phyloP scores from a whole-genome alignment of 192 early-diverging fungal genomes.

The Paraglomus occultum region DNA sequence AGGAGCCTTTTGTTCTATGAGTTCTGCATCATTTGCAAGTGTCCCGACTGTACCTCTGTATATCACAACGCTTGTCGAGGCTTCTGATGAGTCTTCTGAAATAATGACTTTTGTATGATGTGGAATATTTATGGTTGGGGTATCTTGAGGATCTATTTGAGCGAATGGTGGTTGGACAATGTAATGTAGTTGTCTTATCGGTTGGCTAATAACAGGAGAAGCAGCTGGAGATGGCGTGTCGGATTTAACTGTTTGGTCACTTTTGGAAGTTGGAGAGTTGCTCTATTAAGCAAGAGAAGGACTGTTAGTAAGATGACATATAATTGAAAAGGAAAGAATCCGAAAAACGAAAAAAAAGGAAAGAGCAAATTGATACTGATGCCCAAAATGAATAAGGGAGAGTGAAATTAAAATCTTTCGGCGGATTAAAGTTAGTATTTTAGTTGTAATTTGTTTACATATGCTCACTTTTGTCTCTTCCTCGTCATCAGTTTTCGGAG shows the following conservation, averaged over 20 bases:
- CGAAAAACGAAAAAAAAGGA: conserved; percentile 10
- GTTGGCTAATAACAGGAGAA: background rate
- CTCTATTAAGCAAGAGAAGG: conserved; percentile 14
- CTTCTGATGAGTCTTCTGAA: conserved; percentile 74
- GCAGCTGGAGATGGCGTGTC: background rate
- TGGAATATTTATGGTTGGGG: conserved; percentile 64
- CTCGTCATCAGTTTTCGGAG: too few relatives aligned
- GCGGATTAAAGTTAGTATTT: background rate
- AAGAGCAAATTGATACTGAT: background rate
- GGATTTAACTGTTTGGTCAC: background rate
- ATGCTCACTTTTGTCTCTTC: conserved; percentile 25
- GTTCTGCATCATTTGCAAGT: conserved; percentile 42
- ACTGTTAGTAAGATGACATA: conserved; percentile 7
- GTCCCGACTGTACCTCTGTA: conserved; percentile 67
- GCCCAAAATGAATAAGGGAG: too few relatives aligned
- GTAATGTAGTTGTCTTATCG: conserved; percentile 27
- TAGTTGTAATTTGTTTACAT: background rate
- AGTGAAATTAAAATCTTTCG: too few relatives aligned
- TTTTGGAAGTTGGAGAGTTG: background rate
- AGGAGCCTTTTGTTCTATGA: conserved; percentile 72
- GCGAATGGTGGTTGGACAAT: conserved; percentile 40
- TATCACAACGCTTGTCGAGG: conserved; percentile 65
- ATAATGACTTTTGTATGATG: conserved; percentile 67
- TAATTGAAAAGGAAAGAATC: background rate
- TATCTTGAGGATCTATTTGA: conserved; percentile 50